Conservation (phyloP, 1,284 basidiomycete genomes). For the Anthracocystis walkeri region DNA sequence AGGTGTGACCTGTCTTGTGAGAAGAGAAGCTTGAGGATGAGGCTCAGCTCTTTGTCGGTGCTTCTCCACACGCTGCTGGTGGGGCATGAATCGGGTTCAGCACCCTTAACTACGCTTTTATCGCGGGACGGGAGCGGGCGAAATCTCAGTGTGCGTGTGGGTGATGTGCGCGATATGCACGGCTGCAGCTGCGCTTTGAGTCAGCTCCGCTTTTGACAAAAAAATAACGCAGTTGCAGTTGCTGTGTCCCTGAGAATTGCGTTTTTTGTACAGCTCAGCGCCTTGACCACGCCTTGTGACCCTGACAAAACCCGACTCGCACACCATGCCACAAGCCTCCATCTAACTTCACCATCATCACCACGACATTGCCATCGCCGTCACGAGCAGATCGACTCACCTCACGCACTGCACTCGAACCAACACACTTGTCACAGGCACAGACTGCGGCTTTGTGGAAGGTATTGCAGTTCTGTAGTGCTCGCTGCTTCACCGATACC, state of each 20-base stretch:
- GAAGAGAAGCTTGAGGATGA: background rate
- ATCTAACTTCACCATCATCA: background rate
- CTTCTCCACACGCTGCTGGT: background rate
- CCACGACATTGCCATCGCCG: background rate
- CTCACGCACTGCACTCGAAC: too few relatives aligned
- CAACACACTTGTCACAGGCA: too few relatives aligned
- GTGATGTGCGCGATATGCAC: slow-evolving; percentile 4
- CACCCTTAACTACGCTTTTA: background rate
- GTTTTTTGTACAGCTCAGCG: slow-evolving; percentile 4
- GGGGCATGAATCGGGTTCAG: slow-evolving; percentile 7
- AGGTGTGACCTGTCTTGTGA: background rate
- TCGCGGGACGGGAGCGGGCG: background rate
- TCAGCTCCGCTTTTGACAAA: background rate
- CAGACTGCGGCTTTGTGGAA: background rate
- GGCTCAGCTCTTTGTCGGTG: background rate
- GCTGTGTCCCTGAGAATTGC: background rate
- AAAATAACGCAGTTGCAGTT: slow-evolving; percentile 8
- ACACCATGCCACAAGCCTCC: background rate
- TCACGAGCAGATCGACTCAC: too few relatives aligned
- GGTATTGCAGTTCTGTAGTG: background rate
- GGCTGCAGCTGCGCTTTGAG: slow-evolving; percentile 10
- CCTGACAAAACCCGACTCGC: background rate
- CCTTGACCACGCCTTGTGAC: slow-evolving; percentile 15
- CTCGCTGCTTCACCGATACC: background rate
- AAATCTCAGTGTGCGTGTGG: slow-evolving; percentile 2